These are phyloP conservation scores for Cetradonia linearis DNA, from an alignment of 495 filamentous ascomycete species.

Conservation along the genomic window DNA sequence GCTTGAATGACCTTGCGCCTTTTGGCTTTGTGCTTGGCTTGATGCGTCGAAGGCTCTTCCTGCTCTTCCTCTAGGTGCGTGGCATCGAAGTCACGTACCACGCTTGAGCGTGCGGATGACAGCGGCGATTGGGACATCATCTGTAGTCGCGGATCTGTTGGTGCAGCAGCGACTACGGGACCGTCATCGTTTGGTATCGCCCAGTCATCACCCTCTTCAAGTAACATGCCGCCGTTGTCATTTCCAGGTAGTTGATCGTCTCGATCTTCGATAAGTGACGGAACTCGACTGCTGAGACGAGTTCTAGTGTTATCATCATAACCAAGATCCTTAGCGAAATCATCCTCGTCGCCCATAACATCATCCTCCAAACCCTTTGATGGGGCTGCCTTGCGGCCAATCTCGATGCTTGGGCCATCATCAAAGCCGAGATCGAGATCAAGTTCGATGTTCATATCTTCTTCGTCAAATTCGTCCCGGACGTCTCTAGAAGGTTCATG, in stretches of 20 bases:
- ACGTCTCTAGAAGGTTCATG: slow-evolving; percentile 37
- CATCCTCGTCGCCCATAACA: slow-evolving; percentile 55
- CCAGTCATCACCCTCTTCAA: slow-evolving; percentile 51
- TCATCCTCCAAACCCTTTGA: slow-evolving; percentile 59
- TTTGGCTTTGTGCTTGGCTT: slow-evolving; percentile 59
- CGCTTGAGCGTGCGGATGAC: slow-evolving; percentile 44
- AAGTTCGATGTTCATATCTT: slow-evolving; percentile 41
- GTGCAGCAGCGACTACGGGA: slow-evolving; percentile 31
- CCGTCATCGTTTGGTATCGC: slow-evolving; percentile 49
- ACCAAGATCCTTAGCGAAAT: slow-evolving; percentile 43
- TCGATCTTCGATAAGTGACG: slow-evolving; percentile 37
- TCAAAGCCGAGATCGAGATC: slow-evolving; percentile 45
- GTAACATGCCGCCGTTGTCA: slow-evolving; percentile 36
- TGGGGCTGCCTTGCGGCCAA: slow-evolving; percentile 68
- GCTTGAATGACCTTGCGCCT: slow-evolving; percentile 63
- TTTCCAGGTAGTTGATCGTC: slow-evolving; percentile 30
- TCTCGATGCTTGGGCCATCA: slow-evolving; percentile 59
- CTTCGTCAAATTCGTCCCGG: slow-evolving; percentile 40
- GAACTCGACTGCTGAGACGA: slow-evolving; percentile 26
- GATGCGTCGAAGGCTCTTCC: slow-evolving; percentile 44
- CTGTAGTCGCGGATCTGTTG: slow-evolving; percentile 36
- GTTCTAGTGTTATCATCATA: slow-evolving; percentile 35
- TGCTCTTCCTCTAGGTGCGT: slow-evolving; percentile 38
- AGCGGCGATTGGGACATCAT: slow-evolving; percentile 60
- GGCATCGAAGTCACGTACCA: slow-evolving; percentile 49